These are phyloP conservation scores for Apophysomyces trapeziformis DNA, from an alignment of 371 early-diverging fungal species.

Conservation along the genomic window DNA sequence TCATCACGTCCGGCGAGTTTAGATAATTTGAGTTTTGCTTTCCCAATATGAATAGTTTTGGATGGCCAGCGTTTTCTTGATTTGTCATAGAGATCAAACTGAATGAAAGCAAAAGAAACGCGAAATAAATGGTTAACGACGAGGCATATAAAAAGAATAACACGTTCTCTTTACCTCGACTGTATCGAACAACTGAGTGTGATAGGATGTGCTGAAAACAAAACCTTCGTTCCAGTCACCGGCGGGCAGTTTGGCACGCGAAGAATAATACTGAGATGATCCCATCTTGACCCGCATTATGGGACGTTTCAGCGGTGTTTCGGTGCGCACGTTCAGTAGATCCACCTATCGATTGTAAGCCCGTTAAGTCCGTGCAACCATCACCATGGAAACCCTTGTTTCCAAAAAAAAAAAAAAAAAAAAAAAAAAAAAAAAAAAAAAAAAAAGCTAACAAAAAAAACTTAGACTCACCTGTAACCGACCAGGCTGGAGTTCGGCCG, in stretches of 20 bases:
- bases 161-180: conserved; percentile 36
- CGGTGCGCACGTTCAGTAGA: conserved; percentile 48
- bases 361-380: too few species aligned
- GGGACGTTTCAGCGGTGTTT: conserved; percentile 37
- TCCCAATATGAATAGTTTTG: conserved; percentile 45
- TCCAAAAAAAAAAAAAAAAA: not conserved
- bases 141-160: not conserved
- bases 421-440: not conserved
- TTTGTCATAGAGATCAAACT: conserved; percentile 45
- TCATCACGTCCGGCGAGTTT: conserved; percentile 38
- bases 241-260: conserved; percentile 32
- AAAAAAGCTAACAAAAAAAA: not conserved
- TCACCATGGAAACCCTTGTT: too few species aligned
- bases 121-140: not conserved
- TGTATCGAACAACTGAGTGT: conserved; percentile 51
- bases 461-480: conserved; percentile 38
- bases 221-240: conserved; percentile 59
- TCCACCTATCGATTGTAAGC: conserved; percentile 33
- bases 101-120: not conserved
- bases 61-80: conserved; percentile 39
- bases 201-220: conserved; percentile 44
- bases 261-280: conserved; percentile 46
- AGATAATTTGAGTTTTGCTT: conserved; percentile 49
- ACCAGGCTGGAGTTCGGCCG: conserved; percentile 21
- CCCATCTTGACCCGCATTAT: conserved; percentile 52